Evolutionary conservation across 2,329 filamentous ascomycete species (phyloP).

Genomic region (Ophiostoma sp.): DNA sequence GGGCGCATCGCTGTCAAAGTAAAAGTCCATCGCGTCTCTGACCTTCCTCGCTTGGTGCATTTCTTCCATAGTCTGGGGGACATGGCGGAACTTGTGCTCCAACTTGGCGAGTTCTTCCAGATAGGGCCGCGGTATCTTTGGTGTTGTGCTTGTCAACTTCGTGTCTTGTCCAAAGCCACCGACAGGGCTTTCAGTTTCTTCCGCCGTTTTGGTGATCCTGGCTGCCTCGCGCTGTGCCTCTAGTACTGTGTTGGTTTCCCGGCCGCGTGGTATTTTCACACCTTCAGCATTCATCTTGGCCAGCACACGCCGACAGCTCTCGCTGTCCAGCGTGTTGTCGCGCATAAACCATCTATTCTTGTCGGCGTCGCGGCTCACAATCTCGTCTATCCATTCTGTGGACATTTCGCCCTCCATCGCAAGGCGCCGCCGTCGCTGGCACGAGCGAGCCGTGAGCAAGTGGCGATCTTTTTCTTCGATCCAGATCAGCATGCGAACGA

Average conservation of each 20-base stretch:
- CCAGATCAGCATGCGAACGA: slow-evolving; percentile 75
- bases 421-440: slow-evolving; percentile 51
- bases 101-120: not conserved
- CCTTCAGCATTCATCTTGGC: slow-evolving; percentile 45
- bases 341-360: slow-evolving; percentile 34
- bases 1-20: not conserved
- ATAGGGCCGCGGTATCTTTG: not conserved
- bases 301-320: slow-evolving; percentile 39
- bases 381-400: slow-evolving; percentile 55
- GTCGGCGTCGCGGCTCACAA: slow-evolving; percentile 36
- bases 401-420: slow-evolving; percentile 56
- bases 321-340: slow-evolving; percentile 45
- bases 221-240: slow-evolving; percentile 21
- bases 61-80: not conserved
- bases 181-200: not conserved
- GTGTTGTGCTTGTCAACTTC: not conserved
- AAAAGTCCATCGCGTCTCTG: not conserved
- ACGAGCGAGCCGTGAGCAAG: slow-evolving; percentile 54
- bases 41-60: not conserved
- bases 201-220: not conserved
- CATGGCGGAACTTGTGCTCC: not conserved
- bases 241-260: slow-evolving; percentile 38
- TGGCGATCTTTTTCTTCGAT: slow-evolving; percentile 55
- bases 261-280: slow-evolving; percentile 41
- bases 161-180: not conserved